A percentile compares a stretch with the other conserved stretches of the same genome.
These are phyloP conservation scores for Nannizziopsis barbatae DNA, from an alignment of 2,329 filamentous ascomycete genomes.

Conservation along the genomic window DNA sequence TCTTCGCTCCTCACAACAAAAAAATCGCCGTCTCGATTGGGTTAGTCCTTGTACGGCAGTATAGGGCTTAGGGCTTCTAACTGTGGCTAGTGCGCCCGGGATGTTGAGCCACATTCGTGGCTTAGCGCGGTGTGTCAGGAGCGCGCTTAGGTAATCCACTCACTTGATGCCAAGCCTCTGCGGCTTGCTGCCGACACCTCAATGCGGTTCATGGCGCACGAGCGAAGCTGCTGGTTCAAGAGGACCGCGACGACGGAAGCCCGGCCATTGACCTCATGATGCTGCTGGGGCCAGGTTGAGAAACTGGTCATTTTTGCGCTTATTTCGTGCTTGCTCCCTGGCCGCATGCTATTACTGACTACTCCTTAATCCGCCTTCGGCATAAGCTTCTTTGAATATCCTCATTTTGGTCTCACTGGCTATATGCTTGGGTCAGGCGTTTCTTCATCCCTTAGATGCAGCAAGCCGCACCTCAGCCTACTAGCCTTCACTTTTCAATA, in stretches of 20 bases:
- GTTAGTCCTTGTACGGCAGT: neutral
- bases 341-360: too few relatives aligned
- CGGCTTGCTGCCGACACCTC: too few relatives aligned
- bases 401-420: neutral
- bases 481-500: neutral
- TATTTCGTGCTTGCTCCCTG: too few relatives aligned
- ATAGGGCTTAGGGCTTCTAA: constrained; percentile 7
- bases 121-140: neutral
- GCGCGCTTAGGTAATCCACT: too few relatives aligned
- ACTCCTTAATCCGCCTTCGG: neutral
- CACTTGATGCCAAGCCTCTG: too few relatives aligned
- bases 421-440: neutral
- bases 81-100: neutral
- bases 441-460: neutral
- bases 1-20: neutral
- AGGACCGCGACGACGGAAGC: too few relatives aligned
- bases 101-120: constrained; percentile 1
- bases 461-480: constrained; percentile 4
- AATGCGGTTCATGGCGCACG: too few relatives aligned
- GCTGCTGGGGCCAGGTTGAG: too few relatives aligned
- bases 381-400: neutral
- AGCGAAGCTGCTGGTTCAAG: too few relatives aligned
- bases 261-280: too few relatives aligned
- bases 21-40: constrained; percentile 6
- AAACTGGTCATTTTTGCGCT: too few relatives aligned